These are phyloP conservation scores for Paxillus rubicundulus DNA, from an alignment of 768 basidiomycete genomes.

Conservation along the genomic window DNA sequence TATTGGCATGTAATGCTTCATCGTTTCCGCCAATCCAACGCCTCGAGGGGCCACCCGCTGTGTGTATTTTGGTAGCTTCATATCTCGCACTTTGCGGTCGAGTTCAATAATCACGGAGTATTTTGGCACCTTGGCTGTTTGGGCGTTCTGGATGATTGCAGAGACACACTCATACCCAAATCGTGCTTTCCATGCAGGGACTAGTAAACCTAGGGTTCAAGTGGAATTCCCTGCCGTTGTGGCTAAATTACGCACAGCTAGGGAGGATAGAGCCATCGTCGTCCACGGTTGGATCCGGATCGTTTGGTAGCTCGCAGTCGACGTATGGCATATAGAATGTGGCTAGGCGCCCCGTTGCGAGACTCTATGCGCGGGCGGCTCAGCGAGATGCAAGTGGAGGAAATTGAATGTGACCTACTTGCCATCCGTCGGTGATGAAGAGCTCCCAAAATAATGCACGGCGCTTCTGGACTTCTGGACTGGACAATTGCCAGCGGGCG, in stretches of 20 bases:
- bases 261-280: conserved; percentile 56
- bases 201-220: conserved; percentile 29
- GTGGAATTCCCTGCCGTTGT: not conserved
- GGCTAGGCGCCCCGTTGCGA: conserved; percentile 66
- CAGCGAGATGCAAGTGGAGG: not conserved
- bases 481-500: conserved; percentile 62
- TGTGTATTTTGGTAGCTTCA: conserved; percentile 64
- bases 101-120: conserved; percentile 62
- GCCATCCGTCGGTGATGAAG: conserved; percentile 74
- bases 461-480: conserved; percentile 66
- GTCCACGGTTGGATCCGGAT: conserved; percentile 55
- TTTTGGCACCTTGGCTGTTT: conserved; percentile 62
- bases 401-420: conserved; percentile 40
- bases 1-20: conserved; percentile 73
- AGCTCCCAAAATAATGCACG: conserved; percentile 72
- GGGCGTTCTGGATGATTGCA: conserved; percentile 63
- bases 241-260: conserved; percentile 48
- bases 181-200: conserved; percentile 68
- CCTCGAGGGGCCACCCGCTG: conserved; percentile 48
- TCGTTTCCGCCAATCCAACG: conserved; percentile 54
- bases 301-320: conserved; percentile 67
- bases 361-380: conserved; percentile 40
- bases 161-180: conserved; percentile 67
- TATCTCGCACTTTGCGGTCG: conserved; percentile 63
- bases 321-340: conserved; percentile 69